Conservation (phyloP, 208 protist species). For the Acanthamoeba culbertsoni region DNA sequence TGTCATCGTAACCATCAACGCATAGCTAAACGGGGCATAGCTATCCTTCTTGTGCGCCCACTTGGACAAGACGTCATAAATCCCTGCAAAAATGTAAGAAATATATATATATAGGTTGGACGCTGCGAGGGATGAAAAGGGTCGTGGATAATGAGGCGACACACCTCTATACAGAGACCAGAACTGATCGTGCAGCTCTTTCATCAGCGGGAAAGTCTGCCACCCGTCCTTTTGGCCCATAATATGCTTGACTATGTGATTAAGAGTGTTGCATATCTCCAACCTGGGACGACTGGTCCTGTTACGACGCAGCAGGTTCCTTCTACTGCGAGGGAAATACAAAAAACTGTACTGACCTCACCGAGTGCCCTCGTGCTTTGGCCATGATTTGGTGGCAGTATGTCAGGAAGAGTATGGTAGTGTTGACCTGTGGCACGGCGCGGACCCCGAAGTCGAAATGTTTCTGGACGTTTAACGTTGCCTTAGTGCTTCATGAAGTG, state of each 20-base stretch:
- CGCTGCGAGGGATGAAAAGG: too few species aligned
- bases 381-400: not conserved
- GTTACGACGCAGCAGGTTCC: not conserved
- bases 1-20: not conserved
- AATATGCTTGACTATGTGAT: conserved; percentile 6
- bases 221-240: not conserved
- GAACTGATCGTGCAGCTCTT: not conserved
- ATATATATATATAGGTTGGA: too few species aligned
- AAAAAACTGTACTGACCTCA: not conserved
- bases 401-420: conserved; percentile 12
- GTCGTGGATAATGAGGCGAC: not conserved
- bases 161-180: not conserved
- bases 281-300: not conserved
- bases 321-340: not conserved
- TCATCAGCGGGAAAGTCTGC: not conserved
- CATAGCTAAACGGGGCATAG: not conserved
- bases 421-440: conserved; percentile 21
- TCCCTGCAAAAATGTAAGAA: not conserved
- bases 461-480: not conserved
- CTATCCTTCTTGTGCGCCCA: conserved; percentile 17
- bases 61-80: not conserved
- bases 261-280: conserved; percentile 12
- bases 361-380: not conserved
- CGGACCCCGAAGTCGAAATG: not conserved
- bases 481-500: not conserved